Conservation (phyloP, 1,284 basidiomycete species). For the Boletus smithii region DNA sequence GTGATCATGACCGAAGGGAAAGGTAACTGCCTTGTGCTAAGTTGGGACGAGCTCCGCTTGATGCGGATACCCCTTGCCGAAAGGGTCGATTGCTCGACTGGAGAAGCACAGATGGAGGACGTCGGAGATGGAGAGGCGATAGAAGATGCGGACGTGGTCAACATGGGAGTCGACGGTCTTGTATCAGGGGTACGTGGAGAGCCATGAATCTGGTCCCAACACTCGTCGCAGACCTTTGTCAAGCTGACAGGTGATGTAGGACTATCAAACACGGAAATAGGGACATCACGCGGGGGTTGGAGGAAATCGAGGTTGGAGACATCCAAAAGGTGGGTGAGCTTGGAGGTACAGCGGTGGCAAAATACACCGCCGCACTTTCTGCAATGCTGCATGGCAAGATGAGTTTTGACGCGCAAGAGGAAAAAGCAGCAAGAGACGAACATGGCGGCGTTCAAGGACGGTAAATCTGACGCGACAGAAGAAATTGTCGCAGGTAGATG, state of each 20-base stretch:
- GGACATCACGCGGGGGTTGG: constrained; percentile 61
- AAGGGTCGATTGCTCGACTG: constrained; percentile 30
- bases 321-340: constrained; percentile 59
- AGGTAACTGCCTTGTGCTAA: constrained; percentile 29
- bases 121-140: constrained; percentile 33
- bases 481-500: constrained; percentile 66
- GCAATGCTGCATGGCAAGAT: constrained; percentile 52
- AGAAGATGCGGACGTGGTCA: constrained; percentile 31
- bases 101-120: constrained; percentile 37
- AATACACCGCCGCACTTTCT: constrained; percentile 78
- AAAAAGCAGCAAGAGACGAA: constrained; percentile 38
- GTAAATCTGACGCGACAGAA: constrained; percentile 61
- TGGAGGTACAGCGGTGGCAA: constrained; percentile 57
- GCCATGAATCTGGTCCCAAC: constrained; percentile 68
- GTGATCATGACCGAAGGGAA: constrained; percentile 39
- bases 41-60: constrained; percentile 32
- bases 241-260: constrained; percentile 50
- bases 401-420: constrained; percentile 19
- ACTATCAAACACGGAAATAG: constrained; percentile 53
- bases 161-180: constrained; percentile 31
- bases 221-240: constrained; percentile 67
- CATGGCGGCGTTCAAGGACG: constrained; percentile 68
- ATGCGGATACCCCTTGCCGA: constrained; percentile 23
- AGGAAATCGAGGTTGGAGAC: constrained; percentile 64
- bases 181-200: constrained; percentile 45